Percentiles rank a stretch among this genome's conserved stretches.
phyloP scores from a whole-genome alignment of 2,329 filamentous ascomycete species.

The Pestalotiopsis fici region DNA sequence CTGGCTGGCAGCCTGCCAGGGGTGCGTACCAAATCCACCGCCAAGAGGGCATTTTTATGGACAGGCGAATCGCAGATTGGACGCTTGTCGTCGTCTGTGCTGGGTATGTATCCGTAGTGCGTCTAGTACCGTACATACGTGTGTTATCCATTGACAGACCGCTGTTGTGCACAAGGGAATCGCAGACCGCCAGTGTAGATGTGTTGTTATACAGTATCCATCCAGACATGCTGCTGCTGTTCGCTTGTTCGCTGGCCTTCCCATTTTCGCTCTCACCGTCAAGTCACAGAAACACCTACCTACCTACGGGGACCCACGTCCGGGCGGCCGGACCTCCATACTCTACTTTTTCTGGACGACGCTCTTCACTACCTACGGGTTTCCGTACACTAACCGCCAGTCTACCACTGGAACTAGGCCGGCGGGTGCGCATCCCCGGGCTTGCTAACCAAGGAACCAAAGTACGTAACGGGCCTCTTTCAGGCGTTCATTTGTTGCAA shows the following conservation, averaged over 20 bases:
- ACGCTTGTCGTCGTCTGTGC: background rate
- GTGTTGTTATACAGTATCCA: background rate
- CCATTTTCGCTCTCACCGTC: background rate
- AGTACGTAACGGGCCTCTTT: constrained; percentile 8
- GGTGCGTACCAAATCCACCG: background rate
- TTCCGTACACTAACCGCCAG: background rate
- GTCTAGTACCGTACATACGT: too few species aligned
- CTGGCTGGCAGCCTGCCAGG: background rate
- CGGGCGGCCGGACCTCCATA: background rate
- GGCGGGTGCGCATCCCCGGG: constrained; percentile 4
- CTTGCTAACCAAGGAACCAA: background rate
- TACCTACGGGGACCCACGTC: background rate
- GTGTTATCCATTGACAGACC: background rate
- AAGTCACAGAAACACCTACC: background rate
- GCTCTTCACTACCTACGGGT: background rate
- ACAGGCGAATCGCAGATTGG: background rate
- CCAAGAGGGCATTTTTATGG: background rate
- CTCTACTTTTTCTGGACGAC: too few species aligned
- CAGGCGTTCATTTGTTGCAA: background rate
- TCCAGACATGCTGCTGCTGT: background rate
- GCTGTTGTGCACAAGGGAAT: background rate
- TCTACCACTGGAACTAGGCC: background rate
- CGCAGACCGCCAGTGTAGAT: background rate
- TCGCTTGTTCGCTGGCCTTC: background rate
- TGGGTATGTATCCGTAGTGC: too few species aligned